These are phyloP conservation scores for Dendrocalamus latiflorus DNA, from an alignment of 202 grass and related monocot species.

Conservation along the genomic window DNA sequence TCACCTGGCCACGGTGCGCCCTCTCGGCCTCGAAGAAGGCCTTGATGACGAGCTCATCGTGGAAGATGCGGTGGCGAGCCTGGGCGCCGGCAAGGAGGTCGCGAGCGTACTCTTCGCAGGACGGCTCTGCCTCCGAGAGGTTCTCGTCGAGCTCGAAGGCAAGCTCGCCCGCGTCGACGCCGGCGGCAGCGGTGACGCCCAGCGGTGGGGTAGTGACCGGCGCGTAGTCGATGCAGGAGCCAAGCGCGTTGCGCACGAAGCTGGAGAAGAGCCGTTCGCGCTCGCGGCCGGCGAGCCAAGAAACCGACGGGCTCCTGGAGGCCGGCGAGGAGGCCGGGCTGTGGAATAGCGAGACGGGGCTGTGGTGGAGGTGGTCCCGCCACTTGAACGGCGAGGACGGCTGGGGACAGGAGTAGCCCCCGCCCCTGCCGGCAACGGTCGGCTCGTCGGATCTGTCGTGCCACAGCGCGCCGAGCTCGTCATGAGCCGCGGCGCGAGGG, in stretches of 20 bases:
- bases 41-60: conserved; percentile 75
- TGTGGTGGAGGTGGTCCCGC: conserved; percentile 44
- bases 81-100: conserved; percentile 64
- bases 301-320: conserved; percentile 49
- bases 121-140: conserved; percentile 22
- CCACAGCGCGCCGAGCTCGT: conserved; percentile 40
- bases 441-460: conserved; percentile 49
- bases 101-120: conserved; percentile 46
- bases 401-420: conserved; percentile 31
- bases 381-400: conserved; percentile 36
- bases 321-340: conserved; percentile 31
- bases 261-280: conserved; percentile 58
- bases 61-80: conserved; percentile 66
- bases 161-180: conserved; percentile 35
- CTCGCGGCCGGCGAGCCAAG: conserved; percentile 28
- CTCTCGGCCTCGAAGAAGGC: conserved; percentile 81
- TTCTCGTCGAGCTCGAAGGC: conserved; percentile 53
- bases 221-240: conserved; percentile 65
- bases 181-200: conserved; percentile 15
- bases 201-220: conserved; percentile 28
- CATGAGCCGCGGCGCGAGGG: conserved; percentile 25
- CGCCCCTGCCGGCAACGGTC: background rate
- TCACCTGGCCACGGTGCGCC: conserved; percentile 65
- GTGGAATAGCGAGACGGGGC: conserved; percentile 60
- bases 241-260: conserved; percentile 60